These are phyloP conservation scores for Samsoniella hepiali DNA, from an alignment of 2,329 filamentous ascomycete genomes.

Conservation along the genomic window DNA sequence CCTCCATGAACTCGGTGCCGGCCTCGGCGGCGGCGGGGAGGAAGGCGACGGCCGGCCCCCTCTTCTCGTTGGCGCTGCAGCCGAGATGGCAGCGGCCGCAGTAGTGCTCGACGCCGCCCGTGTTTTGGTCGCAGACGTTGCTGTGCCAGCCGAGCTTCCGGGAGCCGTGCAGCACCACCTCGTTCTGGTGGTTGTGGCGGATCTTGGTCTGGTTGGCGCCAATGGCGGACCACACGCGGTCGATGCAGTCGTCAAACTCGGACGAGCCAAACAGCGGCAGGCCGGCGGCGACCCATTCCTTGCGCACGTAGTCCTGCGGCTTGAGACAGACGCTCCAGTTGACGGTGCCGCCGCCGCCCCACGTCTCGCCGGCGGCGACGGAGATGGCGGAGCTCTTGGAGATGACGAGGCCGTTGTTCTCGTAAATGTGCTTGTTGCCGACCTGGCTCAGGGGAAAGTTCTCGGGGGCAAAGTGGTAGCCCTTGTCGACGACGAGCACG, in stretches of 20 bases:
- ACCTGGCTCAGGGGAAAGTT: conserved; percentile 71
- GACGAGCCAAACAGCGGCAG: conserved; percentile 70
- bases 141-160: conserved; percentile 69
- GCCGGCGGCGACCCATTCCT: conserved; percentile 72
- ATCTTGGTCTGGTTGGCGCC: conserved; percentile 66
- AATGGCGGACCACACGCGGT: conserved; percentile 76
- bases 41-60: conserved; percentile 73
- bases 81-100: conserved; percentile 65
- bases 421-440: conserved; percentile 61
- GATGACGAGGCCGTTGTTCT: conserved; percentile 58
- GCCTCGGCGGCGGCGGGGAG: conserved; percentile 74
- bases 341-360: conserved; percentile 82
- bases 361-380: conserved; percentile 66
- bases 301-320: conserved; percentile 71
- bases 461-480: conserved; percentile 69
- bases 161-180: conserved; percentile 69
- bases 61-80: conserved; percentile 68
- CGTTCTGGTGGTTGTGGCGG: conserved; percentile 70
- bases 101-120: conserved; percentile 67
- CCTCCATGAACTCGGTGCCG: conserved; percentile 80
- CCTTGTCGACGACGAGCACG: conserved; percentile 80
- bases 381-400: conserved; percentile 56
- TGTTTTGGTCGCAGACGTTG: conserved; percentile 74
- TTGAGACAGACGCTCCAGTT: conserved; percentile 73
- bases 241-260: conserved; percentile 74